Evolutionary conservation across 768 basidiomycete species (phyloP).

Genomic region (Postia placenta): DNA sequence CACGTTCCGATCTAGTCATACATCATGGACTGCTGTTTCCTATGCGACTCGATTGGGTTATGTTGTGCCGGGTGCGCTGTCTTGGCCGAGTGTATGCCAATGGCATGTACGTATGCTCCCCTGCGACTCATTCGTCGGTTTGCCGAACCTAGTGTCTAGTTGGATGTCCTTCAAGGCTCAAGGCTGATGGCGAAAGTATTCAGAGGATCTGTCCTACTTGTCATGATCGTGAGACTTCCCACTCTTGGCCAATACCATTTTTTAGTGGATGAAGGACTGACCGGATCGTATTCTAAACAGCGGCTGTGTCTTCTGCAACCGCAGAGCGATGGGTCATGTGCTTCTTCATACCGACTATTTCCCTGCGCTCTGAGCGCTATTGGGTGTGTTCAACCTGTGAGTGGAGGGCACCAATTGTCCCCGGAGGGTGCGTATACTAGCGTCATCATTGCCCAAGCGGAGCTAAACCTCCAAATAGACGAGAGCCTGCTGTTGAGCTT

Average conservation of each 20-base stretch:
- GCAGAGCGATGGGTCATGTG: neutral
- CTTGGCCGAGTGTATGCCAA: neutral
- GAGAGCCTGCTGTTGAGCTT: no score
- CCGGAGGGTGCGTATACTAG: neutral
- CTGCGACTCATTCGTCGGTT: neutral
- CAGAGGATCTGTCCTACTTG: neutral
- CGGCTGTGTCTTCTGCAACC: neutral
- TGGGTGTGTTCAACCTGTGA: constrained; percentile 1
- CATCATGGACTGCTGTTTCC: neutral
- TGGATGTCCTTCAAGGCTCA: neutral
- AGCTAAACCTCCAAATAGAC: no score
- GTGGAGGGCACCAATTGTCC: neutral
- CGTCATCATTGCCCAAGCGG: no score
- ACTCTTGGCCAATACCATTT: no score
- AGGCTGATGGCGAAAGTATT: neutral
- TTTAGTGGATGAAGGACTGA: no score
- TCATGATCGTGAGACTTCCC: no score
- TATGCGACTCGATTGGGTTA: neutral
- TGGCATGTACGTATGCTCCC: neutral
- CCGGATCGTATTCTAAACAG: neutral
- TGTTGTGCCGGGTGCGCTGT: neutral
- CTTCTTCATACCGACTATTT: neutral
- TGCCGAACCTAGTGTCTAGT: neutral
- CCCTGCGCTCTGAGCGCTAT: neutral
- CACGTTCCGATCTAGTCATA: no score